Base-by-base conservation (phyloP, 78 protist genomes). In the Cavenderia fasciculata region DNA sequence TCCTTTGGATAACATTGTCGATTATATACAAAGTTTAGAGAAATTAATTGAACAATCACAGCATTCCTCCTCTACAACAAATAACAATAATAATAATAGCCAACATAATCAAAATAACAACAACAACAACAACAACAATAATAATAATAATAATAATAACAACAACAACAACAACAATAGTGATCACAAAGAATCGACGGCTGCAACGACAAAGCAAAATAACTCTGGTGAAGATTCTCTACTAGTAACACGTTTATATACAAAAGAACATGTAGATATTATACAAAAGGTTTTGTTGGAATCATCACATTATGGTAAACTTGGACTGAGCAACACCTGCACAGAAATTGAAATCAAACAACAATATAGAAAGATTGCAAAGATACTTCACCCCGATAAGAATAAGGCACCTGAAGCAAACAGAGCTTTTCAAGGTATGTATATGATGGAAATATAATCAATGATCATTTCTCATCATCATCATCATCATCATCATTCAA, bases 341-440 rank as follows among this genome's bases (percentile, higher is more conserved):
- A 47, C 52, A 49, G 52, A n/a, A 14, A 40, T 10, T 4, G 77
- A 70, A 11, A 72, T 72, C 19, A 72, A 72, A 25, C 29, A 57
- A 27, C 63, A 72, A 54, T 72, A 72, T 54, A 49, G 31, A 36
- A 0, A 59, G 68, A 16, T 72, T 31, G 79, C 65, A 31, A 72
- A 52, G 25, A 25, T 36, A 54, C 14, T 72, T 14, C 79, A 72
- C 23, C 79, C 79, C 6, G 79, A 72, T 72, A 72, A 72, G 54
- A 72, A 52, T 38, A 72, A 36, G 23, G 79, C 79, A 0, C 62
- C 65, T 19, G 61, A 44, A 7, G 79, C 79, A 27, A 18, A 49
- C 7, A 19, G 21, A 38, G 79, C 79, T 11, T 52, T 72, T 72
- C 79, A n/a, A n/a, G n/a, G n/a, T n/a, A n/a, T n/a, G n/a, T n/a